phyloP scores from a whole-genome alignment of 495 filamentous ascomycete species.

The Xylaria curta region DNA sequence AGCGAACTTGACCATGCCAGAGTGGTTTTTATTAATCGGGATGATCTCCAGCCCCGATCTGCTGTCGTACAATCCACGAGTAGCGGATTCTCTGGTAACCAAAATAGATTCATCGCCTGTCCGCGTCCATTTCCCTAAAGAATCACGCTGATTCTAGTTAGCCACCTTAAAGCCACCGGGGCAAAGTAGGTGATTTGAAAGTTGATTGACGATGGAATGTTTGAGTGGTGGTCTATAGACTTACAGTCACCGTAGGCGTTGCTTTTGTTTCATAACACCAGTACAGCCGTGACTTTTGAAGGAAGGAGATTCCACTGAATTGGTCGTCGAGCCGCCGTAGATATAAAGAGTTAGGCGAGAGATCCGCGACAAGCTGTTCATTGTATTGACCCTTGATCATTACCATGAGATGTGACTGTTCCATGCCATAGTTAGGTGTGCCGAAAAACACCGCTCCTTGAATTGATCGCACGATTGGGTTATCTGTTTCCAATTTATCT shows the following conservation, averaged over 20 bases:
- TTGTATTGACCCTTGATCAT: slow-evolving; percentile 36
- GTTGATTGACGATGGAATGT: not conserved
- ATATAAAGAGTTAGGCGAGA: not conserved
- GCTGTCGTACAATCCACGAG: not conserved
- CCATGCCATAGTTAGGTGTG: slow-evolving; percentile 42
- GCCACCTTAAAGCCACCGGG: not conserved
- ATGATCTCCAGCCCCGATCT: not conserved
- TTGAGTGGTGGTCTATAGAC: not conserved
- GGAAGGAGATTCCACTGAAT: not conserved
- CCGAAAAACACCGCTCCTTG: slow-evolving; percentile 45
- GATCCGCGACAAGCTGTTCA: not conserved
- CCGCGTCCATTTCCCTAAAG: not conserved
- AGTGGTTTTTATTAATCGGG: not conserved
- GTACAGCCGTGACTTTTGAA: not conserved
- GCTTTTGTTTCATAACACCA: not conserved
- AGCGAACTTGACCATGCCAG: not conserved
- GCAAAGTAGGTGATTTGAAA: not conserved
- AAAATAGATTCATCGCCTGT: not conserved
- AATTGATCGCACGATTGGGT: slow-evolving; percentile 25
- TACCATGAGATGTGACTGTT: slow-evolving; percentile 27
- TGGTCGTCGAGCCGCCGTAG: not conserved
- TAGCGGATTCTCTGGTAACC: not conserved
- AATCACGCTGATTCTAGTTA: not conserved
- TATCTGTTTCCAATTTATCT: slow-evolving; percentile 2
- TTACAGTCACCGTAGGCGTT: not conserved